phyloP scores from a whole-genome alignment of 371 early-diverging fungal species.

The Syncephalastrum racemosum region DNA sequence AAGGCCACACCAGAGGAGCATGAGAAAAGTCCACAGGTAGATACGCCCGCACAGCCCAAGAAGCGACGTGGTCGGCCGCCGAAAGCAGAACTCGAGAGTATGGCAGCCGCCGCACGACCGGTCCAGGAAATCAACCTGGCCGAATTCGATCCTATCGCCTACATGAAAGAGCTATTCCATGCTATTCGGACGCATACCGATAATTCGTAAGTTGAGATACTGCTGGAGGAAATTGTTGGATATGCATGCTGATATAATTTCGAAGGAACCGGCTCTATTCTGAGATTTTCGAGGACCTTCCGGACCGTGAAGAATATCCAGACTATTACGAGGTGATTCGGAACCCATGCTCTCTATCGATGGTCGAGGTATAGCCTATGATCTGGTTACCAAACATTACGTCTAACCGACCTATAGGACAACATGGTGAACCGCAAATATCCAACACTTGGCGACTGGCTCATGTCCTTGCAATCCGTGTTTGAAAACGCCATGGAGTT shows the following conservation, averaged over 20 bases:
- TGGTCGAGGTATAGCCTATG: slow-evolving; percentile 41
- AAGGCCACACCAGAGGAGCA: slow-evolving; percentile 1
- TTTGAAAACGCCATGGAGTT: slow-evolving; percentile 79
- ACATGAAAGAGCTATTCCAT: slow-evolving; percentile 42
- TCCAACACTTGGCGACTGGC: slow-evolving; percentile 63
- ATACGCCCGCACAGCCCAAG: slow-evolving; percentile 15
- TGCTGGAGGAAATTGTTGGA: neutral
- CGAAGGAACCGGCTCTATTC: slow-evolving; percentile 63
- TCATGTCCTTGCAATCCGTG: slow-evolving; percentile 63
- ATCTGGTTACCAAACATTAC: neutral
- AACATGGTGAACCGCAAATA: slow-evolving; percentile 59
- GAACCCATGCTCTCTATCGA: slow-evolving; percentile 67
- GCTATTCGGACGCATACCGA: slow-evolving; percentile 41
- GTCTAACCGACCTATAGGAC: slow-evolving; percentile 20
- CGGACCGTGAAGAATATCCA: slow-evolving; percentile 77
- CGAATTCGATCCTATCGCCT: slow-evolving; percentile 38
- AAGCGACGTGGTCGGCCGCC: slow-evolving; percentile 48
- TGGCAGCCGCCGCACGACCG: slow-evolving; percentile 21
- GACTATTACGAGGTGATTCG: slow-evolving; percentile 90
- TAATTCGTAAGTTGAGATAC: slow-evolving; percentile 31
- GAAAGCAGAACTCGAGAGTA: slow-evolving; percentile 39
- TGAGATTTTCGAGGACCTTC: slow-evolving; percentile 79
- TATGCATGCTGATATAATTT: slow-evolving; percentile 3
- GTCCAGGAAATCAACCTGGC: slow-evolving; percentile 33
- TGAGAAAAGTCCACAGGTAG: slow-evolving; percentile 3